phyloP scores from a whole-genome alignment of 495 filamentous ascomycete genomes.

The Cryomyces antarcticus region DNA sequence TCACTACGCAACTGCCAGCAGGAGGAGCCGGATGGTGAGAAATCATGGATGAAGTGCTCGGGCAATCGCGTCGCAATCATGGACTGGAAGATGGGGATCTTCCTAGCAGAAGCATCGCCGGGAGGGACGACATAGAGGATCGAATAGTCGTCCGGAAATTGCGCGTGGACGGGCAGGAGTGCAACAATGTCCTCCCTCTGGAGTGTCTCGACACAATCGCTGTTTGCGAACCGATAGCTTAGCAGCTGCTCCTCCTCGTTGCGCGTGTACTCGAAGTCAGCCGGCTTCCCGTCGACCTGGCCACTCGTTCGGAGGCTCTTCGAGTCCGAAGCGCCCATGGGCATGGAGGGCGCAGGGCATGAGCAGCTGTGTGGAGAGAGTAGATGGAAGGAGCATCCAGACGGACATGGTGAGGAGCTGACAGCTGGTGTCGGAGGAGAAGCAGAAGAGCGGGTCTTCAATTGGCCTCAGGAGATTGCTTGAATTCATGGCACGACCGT shows the following conservation, averaged over 20 bases:
- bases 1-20: too few relatives aligned
- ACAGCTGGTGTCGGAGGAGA: too few relatives aligned
- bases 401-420: not conserved
- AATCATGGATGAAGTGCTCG: conserved; percentile 4
- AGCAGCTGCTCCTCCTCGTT: not conserved
- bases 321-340: conserved; percentile 1
- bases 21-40: not conserved
- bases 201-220: not conserved
- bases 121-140: conserved; percentile 2
- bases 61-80: conserved; percentile 4
- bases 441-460: too few relatives aligned
- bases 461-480: too few relatives aligned
- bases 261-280: conserved; percentile 3
- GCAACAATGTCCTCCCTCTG: conserved; percentile 4
- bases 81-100: conserved; percentile 1
- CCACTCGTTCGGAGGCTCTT: conserved; percentile 1
- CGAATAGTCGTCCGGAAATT: conserved; percentile 2
- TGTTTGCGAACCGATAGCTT: conserved; percentile 1
- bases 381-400: too few relatives aligned
- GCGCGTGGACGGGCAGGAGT: conserved; percentile 1
- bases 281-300: conserved; percentile 6
- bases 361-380: too few relatives aligned
- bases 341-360: too few relatives aligned
- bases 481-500: too few relatives aligned
- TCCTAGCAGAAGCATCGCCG: not conserved